These are phyloP conservation scores for Penicillium malachiteum DNA, from an alignment of 495 filamentous ascomycete species.

Conservation along the genomic window DNA sequence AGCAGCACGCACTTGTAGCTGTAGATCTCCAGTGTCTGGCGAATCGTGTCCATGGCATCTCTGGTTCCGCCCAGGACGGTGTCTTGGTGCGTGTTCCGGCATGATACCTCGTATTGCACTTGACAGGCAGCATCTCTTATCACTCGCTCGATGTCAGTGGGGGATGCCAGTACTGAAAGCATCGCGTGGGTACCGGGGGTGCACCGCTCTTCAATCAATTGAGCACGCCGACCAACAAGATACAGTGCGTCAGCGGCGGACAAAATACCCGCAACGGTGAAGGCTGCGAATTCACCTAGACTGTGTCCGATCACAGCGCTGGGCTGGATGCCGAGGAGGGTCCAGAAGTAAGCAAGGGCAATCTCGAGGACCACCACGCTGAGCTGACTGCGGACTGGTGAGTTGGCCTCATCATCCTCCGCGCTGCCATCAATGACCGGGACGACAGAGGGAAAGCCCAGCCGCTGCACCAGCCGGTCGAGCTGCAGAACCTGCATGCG, in stretches of 20 bases:
- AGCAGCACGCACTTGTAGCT: no score
- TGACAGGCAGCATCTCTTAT: no score
- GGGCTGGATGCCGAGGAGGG: background rate
- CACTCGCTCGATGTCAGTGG: no score
- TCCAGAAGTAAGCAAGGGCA: background rate
- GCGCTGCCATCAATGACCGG: no score
- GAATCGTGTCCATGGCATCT: no score
- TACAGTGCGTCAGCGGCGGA: background rate
- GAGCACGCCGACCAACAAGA: background rate
- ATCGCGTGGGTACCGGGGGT: background rate
- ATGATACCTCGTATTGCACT: no score
- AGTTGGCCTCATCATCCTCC: background rate
- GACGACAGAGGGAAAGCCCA: no score
- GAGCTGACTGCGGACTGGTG: background rate
- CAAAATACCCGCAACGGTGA: background rate
- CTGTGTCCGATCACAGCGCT: background rate
- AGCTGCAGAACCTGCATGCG: no score
- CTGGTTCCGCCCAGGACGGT: no score
- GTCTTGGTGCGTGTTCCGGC: no score
- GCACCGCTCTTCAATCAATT: background rate
- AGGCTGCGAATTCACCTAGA: background rate
- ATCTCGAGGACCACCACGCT: background rate
- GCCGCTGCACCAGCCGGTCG: no score
- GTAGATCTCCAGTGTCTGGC: no score
- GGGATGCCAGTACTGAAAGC: background rate